Conservation (phyloP, 2,329 filamentous ascomycete genomes). For the Clonostachys sp. region DNA sequence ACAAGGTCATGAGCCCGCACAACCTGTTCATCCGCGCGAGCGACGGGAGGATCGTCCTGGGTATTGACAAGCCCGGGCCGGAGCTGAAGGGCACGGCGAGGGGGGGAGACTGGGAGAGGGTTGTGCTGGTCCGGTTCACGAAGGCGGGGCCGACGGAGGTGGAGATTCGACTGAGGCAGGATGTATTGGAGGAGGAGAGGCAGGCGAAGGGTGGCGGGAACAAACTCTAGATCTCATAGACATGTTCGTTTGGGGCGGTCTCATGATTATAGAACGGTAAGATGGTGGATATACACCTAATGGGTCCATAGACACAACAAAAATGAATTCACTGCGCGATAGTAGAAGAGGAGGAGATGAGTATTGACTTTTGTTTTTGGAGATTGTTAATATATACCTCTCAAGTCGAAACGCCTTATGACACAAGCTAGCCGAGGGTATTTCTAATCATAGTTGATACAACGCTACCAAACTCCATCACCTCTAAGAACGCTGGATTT, state of each 20-base stretch:
- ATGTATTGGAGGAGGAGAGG: slow-evolving; percentile 42
- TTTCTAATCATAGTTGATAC: too few relatives aligned
- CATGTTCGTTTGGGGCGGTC: too few relatives aligned
- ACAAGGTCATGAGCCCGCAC: slow-evolving; percentile 58
- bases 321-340: slow-evolving; percentile 1
- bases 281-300: too few relatives aligned
- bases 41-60: slow-evolving; percentile 46
- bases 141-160: slow-evolving; percentile 47
- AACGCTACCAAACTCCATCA: too few relatives aligned
- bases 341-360: slow-evolving; percentile 10
- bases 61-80: slow-evolving; percentile 51
- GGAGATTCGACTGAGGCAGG: slow-evolving; percentile 44
- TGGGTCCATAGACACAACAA: neutral
- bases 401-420: too few relatives aligned
- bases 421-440: too few relatives aligned
- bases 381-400: slow-evolving; percentile 7
- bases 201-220: slow-evolving; percentile 12
- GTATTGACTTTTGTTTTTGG: slow-evolving; percentile 24
- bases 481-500: too few relatives aligned
- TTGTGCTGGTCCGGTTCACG: slow-evolving; percentile 50
- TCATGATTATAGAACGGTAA: too few relatives aligned
- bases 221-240: slow-evolving; percentile 14
- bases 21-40: slow-evolving; percentile 35
- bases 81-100: slow-evolving; percentile 44
- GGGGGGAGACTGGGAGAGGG: slow-evolving; percentile 54